Conservation (phyloP, 2,329 filamentous ascomycete species). For the Cordyceps pruinosa region DNA sequence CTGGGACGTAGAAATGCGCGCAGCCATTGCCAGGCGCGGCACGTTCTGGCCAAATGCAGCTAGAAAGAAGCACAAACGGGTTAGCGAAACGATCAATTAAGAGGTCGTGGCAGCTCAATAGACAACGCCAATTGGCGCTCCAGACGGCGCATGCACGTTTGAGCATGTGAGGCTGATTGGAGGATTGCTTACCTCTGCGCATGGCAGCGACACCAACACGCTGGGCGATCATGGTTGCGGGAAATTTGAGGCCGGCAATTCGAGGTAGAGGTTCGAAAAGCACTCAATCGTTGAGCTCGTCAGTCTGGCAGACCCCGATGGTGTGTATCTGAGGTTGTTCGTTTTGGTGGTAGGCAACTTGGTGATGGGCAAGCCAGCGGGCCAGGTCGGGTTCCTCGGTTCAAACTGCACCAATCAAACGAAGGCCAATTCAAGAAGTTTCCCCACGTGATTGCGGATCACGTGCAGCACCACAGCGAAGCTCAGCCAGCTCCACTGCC, state of each 20-base stretch:
- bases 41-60: constrained; percentile 39
- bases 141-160: not conserved
- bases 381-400: constrained; percentile 38
- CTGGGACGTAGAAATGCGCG: constrained; percentile 37
- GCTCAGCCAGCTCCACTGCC: not conserved
- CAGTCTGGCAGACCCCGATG: constrained; percentile 7
- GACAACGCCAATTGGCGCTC: not conserved
- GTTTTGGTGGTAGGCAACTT: constrained; percentile 5
- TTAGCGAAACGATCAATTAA: not conserved
- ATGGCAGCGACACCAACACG: constrained; percentile 52
- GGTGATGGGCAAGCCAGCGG: constrained; percentile 18
- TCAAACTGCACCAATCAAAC: constrained; percentile 33
- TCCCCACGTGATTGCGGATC: constrained; percentile 18
- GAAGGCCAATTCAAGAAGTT: too few relatives aligned
- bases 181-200: constrained; percentile 44
- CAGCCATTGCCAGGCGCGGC: constrained; percentile 38
- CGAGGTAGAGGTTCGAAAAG: not conserved
- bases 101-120: not conserved
- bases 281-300: constrained; percentile 16
- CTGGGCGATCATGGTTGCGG: constrained; percentile 44
- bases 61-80: not conserved
- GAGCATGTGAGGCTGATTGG: constrained; percentile 2
- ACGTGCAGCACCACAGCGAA: constrained; percentile 7
- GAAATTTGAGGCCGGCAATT: constrained; percentile 18
- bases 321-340: not conserved